Conservation (phyloP, 352 stramenopile species). For the Globisporangium orthogonon region DNA sequence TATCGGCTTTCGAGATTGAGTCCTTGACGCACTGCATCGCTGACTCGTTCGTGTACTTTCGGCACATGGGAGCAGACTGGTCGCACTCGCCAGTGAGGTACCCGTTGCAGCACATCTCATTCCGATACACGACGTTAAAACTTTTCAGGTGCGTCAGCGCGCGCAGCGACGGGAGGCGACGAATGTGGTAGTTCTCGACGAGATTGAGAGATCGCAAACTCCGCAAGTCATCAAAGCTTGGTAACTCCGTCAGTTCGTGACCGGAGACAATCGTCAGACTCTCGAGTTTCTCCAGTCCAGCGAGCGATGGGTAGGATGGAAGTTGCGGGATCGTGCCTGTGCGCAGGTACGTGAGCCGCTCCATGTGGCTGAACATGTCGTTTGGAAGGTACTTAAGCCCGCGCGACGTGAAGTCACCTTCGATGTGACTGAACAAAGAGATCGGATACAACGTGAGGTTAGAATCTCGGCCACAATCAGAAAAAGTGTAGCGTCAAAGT, state of each 20-base stretch:
- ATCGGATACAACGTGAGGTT: too few species aligned
- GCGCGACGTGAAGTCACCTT: neutral
- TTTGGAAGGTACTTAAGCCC: too few species aligned
- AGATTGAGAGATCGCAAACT: conserved; percentile 18
- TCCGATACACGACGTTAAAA: conserved; percentile 3
- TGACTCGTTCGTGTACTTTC: too few species aligned
- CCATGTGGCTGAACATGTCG: too few species aligned
- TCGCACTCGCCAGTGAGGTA: conserved; percentile 6
- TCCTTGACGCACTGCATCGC: neutral
- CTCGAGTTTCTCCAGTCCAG: neutral
- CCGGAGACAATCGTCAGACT: neutral
- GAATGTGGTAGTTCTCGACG: conserved; percentile 21
- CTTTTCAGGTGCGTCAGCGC: conserved; percentile 10
- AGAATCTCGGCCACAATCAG: too few species aligned
- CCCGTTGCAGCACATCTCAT: conserved; percentile 17
- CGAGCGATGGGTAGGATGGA: neutral
- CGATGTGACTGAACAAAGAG: conserved; percentile 3
- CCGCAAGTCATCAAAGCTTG: conserved; percentile 21
- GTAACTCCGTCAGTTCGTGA: conserved; percentile 19
- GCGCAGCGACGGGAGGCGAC: conserved; percentile 15
- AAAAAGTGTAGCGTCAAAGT: too few species aligned
- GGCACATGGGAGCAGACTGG: neutral
- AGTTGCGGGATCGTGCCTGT: too few species aligned
- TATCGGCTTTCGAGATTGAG: neutral
- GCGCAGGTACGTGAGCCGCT: too few species aligned